phyloP scores from a whole-genome alignment of 192 early-diverging fungal genomes.

The Backusella tarrabulga region DNA sequence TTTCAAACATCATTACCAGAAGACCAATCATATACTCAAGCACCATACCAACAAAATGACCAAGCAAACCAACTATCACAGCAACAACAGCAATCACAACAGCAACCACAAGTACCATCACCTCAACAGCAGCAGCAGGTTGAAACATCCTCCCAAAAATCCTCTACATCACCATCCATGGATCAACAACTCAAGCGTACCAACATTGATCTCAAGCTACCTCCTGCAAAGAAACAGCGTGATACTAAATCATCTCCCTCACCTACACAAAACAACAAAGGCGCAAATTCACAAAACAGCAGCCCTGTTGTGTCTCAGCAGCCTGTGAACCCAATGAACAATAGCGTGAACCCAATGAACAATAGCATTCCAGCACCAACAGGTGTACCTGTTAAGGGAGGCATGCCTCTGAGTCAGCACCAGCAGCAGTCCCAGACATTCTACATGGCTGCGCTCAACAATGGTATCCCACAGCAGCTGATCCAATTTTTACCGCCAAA shows the following conservation, averaged over 20 bases:
- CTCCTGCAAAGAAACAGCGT: constrained; percentile 25
- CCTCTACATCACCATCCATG: background rate
- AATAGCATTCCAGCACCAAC: background rate
- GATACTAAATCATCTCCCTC: constrained; percentile 6
- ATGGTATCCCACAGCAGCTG: constrained; percentile 28
- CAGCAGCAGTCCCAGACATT: constrained; percentile 21
- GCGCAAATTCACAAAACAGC: background rate
- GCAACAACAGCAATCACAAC: background rate
- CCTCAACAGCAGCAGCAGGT: background rate
- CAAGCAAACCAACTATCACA: background rate
- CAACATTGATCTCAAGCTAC: constrained; percentile 34
- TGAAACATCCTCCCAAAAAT: background rate
- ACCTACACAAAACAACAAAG: background rate
- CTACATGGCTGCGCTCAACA: constrained; percentile 24
- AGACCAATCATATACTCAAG: background rate
- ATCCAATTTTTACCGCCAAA: constrained; percentile 20
- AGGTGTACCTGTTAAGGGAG: constrained; percentile 9
- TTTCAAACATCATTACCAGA: background rate
- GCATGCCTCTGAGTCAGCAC: constrained; percentile 3
- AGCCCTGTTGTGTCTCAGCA: background rate
- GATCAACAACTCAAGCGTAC: constrained; percentile 20
- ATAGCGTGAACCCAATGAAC: background rate
- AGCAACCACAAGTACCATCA: background rate
- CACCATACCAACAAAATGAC: background rate
- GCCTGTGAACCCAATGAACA: background rate